Conservation (phyloP, 192 early-diverging fungal species). For the Neocallimastix lanati region DNA sequence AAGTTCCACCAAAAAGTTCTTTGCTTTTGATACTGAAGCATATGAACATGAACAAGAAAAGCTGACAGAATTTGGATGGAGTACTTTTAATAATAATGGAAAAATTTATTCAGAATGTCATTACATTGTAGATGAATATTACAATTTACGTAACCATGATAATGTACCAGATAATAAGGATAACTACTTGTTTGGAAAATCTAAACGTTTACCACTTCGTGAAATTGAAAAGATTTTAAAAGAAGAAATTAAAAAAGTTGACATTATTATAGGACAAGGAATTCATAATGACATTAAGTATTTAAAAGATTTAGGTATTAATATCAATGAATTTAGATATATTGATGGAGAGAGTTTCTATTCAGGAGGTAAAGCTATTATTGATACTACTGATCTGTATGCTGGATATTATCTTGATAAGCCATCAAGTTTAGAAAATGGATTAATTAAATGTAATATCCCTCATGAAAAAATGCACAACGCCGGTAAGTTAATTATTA, state of each 20-base stretch:
- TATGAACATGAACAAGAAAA: background rate
- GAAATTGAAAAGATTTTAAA: background rate
- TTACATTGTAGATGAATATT: background rate
- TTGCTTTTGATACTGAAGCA: background rate
- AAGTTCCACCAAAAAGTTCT: background rate
- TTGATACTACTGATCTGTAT: background rate
- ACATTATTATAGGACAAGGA: background rate
- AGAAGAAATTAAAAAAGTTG: background rate
- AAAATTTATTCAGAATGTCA: background rate
- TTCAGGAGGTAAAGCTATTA: background rate
- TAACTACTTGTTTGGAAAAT: background rate
- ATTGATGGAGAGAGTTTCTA: background rate
- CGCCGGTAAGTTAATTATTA: too few species aligned
- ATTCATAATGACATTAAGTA: background rate
- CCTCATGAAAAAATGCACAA: too few species aligned
- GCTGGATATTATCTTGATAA: background rate
- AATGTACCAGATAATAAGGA: background rate
- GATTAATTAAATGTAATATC: background rate
- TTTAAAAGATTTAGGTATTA: background rate
- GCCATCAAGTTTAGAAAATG: background rate
- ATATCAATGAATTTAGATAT: background rate
- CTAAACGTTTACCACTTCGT: background rate
- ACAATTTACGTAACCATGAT: background rate
- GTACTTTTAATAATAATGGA: background rate
- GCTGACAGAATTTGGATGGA: background rate